Base-by-base conservation (phyloP, 805 yeast genomes). In the Candida cerambycidarum region DNA sequence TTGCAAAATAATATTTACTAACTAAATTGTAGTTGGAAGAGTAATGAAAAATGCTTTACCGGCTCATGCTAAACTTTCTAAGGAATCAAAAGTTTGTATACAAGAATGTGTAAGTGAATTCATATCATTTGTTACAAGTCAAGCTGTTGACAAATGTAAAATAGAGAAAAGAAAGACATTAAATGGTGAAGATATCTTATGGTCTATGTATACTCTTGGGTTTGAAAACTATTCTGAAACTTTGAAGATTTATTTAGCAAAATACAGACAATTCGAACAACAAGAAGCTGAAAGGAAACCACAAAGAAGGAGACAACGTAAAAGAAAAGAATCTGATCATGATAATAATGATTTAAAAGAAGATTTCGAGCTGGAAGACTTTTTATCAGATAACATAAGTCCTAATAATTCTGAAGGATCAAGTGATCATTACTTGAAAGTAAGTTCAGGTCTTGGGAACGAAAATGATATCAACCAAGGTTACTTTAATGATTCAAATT, bases 21-120 rank as follows among this genome's bases (percentile, higher is more conserved):
- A 13, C 23, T n/a, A n/a, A n/a, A n/a, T n/a, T 25, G n/a, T 36
- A 69, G 77, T 80, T 46, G 83, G 85, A n/a, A 67, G 92, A 40
- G 77, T 85, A 39, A 85, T 85, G 92, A 85, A 85, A 55, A 71
- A 65, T 43, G 83, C 92, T 2, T 65, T 85, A 23, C 92, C 93
- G 2, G 65, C 73, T 10, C 80, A 82, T 28, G 92, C 90, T 9
- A 85, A 85, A 54, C 80, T 85, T 1, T 81, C 89, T 16, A 85
- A 84, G 54, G 93, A 85, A 54, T 85, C 90, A 32, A 83, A 84
- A 54, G 90, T 83, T 52, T 60, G 89, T 46, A 80, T 85, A 77
- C 93, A 85, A 55, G 92, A 85, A 55, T 85, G 92, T 65, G 92
- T 85, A 2, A 78, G 85, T 17, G 95, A 85, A 64, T 84, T 85